These are phyloP conservation scores for Sextonia rubra DNA, from an alignment of 164 flowering plant species.

Conservation along the genomic window DNA sequence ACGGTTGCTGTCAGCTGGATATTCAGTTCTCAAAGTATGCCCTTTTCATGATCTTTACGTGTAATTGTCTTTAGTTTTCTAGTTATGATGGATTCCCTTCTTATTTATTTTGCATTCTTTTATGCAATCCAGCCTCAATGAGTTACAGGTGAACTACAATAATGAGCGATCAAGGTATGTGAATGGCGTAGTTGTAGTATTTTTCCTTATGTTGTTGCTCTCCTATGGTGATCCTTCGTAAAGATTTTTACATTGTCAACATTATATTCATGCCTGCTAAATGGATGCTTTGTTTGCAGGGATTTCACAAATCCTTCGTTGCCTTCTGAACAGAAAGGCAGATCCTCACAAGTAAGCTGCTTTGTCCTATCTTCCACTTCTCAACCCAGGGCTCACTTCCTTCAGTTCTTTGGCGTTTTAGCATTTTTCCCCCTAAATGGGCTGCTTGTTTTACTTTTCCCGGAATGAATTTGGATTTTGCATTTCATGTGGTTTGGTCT, in stretches of 20 bases:
- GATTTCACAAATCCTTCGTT: slow-evolving; percentile 82
- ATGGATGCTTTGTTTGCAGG: slow-evolving; percentile 14
- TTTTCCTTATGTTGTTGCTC: background rate
- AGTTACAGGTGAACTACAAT: slow-evolving; percentile 93
- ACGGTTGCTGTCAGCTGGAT: slow-evolving; percentile 98
- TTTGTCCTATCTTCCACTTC: background rate
- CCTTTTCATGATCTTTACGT: background rate
- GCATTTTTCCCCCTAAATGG: background rate
- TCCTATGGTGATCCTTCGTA: background rate
- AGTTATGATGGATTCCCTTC: background rate
- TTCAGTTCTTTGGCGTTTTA: background rate
- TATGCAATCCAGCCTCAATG: slow-evolving; percentile 63
- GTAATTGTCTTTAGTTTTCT: background rate
- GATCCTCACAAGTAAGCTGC: slow-evolving; percentile 71
- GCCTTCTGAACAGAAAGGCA: slow-evolving; percentile 89
- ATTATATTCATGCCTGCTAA: slow-evolving; percentile 1
- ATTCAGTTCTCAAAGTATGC: slow-evolving; percentile 94
- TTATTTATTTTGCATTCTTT: slow-evolving; percentile 12
- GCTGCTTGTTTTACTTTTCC: too few relatives aligned
- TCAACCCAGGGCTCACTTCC: background rate
- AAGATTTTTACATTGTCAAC: background rate
- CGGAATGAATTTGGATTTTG: background rate
- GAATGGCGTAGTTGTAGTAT: background rate
- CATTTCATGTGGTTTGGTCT: background rate
- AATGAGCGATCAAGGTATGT: slow-evolving; percentile 92